phyloP scores from a whole-genome alignment of 768 basidiomycete genomes.

The Boletus sensibilis region DNA sequence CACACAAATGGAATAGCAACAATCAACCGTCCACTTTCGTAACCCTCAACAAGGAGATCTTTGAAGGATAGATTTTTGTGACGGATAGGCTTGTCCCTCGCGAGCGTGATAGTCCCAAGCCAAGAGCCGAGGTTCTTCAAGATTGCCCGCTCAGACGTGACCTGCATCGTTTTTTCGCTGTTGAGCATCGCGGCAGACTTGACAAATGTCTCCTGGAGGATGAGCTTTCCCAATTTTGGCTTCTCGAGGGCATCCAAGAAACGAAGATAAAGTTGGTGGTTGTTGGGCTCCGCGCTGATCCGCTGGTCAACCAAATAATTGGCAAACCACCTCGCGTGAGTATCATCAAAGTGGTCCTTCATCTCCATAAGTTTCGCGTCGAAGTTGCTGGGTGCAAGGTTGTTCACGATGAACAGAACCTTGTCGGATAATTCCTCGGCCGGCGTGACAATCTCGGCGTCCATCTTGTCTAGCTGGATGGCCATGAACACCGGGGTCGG shows the following conservation, averaged over 20 bases:
- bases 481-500: conserved; percentile 66
- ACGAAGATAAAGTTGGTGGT: conserved; percentile 91
- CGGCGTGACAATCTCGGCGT: conserved; percentile 64
- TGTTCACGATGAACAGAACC: conserved; percentile 97
- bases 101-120: conserved; percentile 92
- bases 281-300: conserved; percentile 94
- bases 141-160: conserved; percentile 78
- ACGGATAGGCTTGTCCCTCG: conserved; percentile 88
- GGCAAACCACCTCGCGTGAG: conserved; percentile 92
- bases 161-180: conserved; percentile 84
- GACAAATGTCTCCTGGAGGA: conserved; percentile 91
- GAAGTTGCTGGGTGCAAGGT: conserved; percentile 92
- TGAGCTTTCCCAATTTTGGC: conserved; percentile 63
- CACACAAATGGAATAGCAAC: conserved; percentile 98
- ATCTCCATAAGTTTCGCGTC: conserved; percentile 86
- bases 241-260: conserved; percentile 84
- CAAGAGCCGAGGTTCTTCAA: conserved; percentile 95
- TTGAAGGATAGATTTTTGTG: conserved; percentile 95
- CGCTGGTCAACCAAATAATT: conserved; percentile 97
- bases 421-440: conserved; percentile 88
- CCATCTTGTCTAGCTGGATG: conserved; percentile 68
- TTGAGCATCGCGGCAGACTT: conserved; percentile 88
- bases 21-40: conserved; percentile 84
- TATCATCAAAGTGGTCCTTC: conserved; percentile 77
- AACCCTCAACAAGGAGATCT: conserved; percentile 94